These are phyloP conservation scores for Boletus bicolor DNA, from an alignment of 768 basidiomycete species.

Conservation along the genomic window DNA sequence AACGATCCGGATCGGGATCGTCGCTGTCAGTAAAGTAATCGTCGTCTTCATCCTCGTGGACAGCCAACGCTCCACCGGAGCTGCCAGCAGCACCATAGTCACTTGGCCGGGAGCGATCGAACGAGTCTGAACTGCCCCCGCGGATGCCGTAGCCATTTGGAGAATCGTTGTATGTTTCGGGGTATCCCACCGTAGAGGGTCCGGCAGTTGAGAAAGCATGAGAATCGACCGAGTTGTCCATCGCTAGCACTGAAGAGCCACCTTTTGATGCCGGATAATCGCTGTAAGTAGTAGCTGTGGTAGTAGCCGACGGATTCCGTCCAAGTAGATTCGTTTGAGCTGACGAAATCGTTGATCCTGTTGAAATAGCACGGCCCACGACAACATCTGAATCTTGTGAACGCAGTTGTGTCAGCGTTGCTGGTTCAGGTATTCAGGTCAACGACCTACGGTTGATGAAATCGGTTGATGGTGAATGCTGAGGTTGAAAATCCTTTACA, in stretches of 20 bases:
- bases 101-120: constrained; percentile 20
- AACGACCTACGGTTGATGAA: constrained; percentile 22
- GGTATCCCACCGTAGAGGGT: constrained; percentile 23
- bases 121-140: constrained; percentile 25
- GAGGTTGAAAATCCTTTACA: constrained; percentile 19
- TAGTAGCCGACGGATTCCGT: constrained; percentile 27
- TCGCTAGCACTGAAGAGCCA: constrained; percentile 12
- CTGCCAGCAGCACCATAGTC: constrained; percentile 19
- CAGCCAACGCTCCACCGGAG: constrained; percentile 17
- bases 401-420: constrained; percentile 2
- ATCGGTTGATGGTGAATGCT: constrained; percentile 20
- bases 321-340: constrained; percentile 22
- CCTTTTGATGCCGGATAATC: constrained; percentile 18
- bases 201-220: constrained; percentile 19
- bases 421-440: background rate
- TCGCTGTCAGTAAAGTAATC: constrained; percentile 41
- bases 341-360: constrained; percentile 29
- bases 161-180: constrained; percentile 16
- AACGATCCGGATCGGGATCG: constrained; percentile 70
- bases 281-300: constrained; percentile 23
- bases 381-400: constrained; percentile 17
- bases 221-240: constrained; percentile 18
- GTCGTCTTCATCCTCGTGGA: constrained; percentile 29
- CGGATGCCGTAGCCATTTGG: constrained; percentile 18
- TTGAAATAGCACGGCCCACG: constrained; percentile 29